Base-by-base conservation (phyloP, 2,329 filamentous ascomycete genomes). In the Colletotrichum tanaceti region DNA sequence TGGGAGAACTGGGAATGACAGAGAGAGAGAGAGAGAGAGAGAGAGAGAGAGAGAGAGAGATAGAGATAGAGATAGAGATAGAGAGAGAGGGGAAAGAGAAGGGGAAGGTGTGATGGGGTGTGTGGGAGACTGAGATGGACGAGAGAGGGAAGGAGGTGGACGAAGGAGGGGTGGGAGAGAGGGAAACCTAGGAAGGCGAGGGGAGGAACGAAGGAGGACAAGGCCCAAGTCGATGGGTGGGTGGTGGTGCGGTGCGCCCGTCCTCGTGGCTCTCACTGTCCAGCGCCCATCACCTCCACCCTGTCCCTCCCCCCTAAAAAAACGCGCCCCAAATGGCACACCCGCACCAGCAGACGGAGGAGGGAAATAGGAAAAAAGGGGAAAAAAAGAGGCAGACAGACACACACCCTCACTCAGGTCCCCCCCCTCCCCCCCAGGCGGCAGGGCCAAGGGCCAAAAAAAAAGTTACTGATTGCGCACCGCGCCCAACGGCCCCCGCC, bases 391-490 rank as follows among this genome's bases (percentile, higher is more conserved):
- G 44, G 55, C 41, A 44, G 32, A n/a, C n/a, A n/a, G n/a, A n/a
- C n/a, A 44, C 43, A 6, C 55, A 58, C 49, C 28, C 28, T 32
- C 28, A 32, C 28, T 32, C 28, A 32, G 28, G 28, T 2, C 28
- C 28, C 28, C 28, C 28, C 44, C 28, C n/a, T n/a, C n/a, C n/a
- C n/a, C n/a, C n/a, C n/a, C n/a, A n/a, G n/a, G n/a, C 13, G 38
- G 35, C 39, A 9, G 16, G 39, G 24, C 44, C 46, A 44, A 55
- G 52, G 52, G 35, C 46, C 58, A n/a, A n/a, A 59, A 68, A 65
- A 59, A 68, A 65, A 65, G 65, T 78, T 85, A 86, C 84, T 87
- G 85, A 87, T 87, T 87, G 85, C 81, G 83, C 80, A 77, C 76
- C 76, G 78, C 81, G 79, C 80, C 82, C 78, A 78, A 80, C 80